phyloP scores from a whole-genome alignment of 805 yeast genomes.

The Cyberlindnera euphorbiae region DNA sequence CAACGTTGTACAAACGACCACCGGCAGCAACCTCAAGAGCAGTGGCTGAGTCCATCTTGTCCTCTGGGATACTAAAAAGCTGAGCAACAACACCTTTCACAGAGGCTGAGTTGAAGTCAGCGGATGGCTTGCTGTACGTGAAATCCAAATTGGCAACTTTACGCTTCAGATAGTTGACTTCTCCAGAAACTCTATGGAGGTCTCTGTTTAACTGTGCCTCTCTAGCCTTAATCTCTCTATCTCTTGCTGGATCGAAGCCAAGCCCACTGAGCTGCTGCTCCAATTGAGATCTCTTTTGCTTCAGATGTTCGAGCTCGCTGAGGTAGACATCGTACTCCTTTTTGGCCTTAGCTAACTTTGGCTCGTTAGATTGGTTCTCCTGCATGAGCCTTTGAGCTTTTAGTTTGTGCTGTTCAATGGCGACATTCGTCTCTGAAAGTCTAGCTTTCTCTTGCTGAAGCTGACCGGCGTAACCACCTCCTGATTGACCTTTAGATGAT shows the following conservation, averaged over 20 bases:
- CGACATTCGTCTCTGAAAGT: conserved; percentile 47
- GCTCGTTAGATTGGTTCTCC: conserved; percentile 42
- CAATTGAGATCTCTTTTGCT: conserved; percentile 33
- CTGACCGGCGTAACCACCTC: conserved; percentile 75
- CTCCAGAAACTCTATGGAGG: conserved; percentile 38
- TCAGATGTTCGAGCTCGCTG: conserved; percentile 40
- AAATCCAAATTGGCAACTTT: conserved; percentile 73
- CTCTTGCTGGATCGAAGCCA: conserved; percentile 52
- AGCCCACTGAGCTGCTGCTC: conserved; percentile 40
- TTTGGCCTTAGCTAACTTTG: conserved; percentile 50
- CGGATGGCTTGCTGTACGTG: conserved; percentile 58
- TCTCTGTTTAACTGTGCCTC: conserved; percentile 42
- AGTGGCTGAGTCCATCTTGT: conserved; percentile 55
- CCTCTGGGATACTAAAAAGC: conserved; percentile 58
- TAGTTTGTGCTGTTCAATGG: conserved; percentile 54
- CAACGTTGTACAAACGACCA: conserved; percentile 80
- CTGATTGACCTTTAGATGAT: conserved; percentile 71
- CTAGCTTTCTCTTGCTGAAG: conserved; percentile 56
- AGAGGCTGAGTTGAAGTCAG: conserved; percentile 51
- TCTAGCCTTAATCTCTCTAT: conserved; percentile 39
- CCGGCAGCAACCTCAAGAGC: conserved; percentile 96
- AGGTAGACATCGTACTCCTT: conserved; percentile 39
- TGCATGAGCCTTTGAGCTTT: conserved; percentile 51
- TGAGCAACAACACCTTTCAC: conserved; percentile 92
- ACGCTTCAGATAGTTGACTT: conserved; percentile 53